These are phyloP conservation scores for Agroathelia rolfsii DNA, from an alignment of 1,284 basidiomycete genomes.

Conservation along the genomic window DNA sequence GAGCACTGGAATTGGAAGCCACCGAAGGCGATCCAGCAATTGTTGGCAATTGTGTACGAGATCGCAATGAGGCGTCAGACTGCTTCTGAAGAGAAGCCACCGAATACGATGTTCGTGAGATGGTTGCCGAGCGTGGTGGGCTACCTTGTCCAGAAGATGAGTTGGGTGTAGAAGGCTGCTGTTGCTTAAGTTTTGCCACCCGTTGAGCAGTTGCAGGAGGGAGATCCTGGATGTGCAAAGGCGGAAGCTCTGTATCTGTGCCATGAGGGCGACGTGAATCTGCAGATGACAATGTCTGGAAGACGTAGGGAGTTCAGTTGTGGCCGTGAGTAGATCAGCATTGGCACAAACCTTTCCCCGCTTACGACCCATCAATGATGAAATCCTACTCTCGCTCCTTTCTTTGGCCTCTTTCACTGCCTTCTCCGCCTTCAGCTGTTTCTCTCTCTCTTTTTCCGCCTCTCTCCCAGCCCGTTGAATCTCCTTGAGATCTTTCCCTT, in stretches of 20 bases:
- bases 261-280: conserved; percentile 63
- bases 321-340: conserved; percentile 10
- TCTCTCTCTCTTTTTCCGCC: conserved; percentile 33
- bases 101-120: conserved; percentile 66
- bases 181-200: conserved; percentile 70
- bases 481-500: conserved; percentile 38
- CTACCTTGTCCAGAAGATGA: conserved; percentile 34
- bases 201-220: conserved; percentile 71
- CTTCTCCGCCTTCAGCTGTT: conserved; percentile 42
- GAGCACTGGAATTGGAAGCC: conserved; percentile 37
- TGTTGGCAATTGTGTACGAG: conserved; percentile 69
- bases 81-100: conserved; percentile 75
- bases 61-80: conserved; percentile 68
- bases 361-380: conserved; percentile 80
- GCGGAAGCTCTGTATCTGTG: conserved; percentile 72
- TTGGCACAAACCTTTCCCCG: conserved; percentile 73
- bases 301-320: conserved; percentile 6
- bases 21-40: conserved; percentile 88
- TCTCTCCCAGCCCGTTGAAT: conserved; percentile 27
- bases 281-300: conserved; percentile 76
- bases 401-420: conserved; percentile 74
- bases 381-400: conserved; percentile 76
- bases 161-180: conserved; percentile 35
- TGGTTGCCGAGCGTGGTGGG: conserved; percentile 31
- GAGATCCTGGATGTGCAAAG: conserved; percentile 80